Conservation (phyloP, 75 land plant genomes). For the Isoetes taiwanensis region DNA sequence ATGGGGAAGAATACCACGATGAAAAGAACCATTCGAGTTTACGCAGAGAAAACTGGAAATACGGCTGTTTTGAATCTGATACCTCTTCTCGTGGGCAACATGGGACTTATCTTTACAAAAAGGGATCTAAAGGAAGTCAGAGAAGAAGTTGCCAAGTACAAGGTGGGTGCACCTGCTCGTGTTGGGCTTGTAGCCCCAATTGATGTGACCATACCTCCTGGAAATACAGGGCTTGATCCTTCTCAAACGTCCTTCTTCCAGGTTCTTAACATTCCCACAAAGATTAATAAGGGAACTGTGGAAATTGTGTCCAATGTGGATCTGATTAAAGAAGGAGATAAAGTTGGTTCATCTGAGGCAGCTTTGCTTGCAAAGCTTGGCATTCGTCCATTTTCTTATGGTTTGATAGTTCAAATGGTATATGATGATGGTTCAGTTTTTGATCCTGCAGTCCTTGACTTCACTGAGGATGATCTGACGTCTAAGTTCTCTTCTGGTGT, state of each 20-base stretch:
- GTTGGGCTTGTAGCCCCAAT: constrained; percentile 1
- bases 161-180: constrained; percentile 7
- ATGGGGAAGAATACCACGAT: too few species aligned
- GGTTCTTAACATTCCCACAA: constrained; percentile 8
- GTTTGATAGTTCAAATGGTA: neutral
- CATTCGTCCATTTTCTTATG: neutral
- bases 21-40: too few species aligned
- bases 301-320: constrained; percentile 1
- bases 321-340: constrained; percentile 1
- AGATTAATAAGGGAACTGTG: constrained; percentile 8
- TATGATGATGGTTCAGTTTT: constrained; percentile 4
- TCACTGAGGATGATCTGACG: constrained; percentile 4
- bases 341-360: constrained; percentile 6
- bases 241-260: constrained; percentile 6
- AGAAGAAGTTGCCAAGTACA: constrained; percentile 9
- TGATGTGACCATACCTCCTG: constrained; percentile 2
- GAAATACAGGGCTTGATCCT: constrained; percentile 1
- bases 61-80: too few species aligned
- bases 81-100: too few species aligned
- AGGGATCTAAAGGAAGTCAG: constrained; percentile 1
- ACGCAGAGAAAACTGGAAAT: too few species aligned
- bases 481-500: neutral
- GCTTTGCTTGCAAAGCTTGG: constrained; percentile 6
- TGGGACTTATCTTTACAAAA: neutral
- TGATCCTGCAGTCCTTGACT: neutral